These are phyloP conservation scores for Diaporthe caulivora DNA, from an alignment of 2,329 filamentous ascomycete species.

Conservation along the genomic window DNA sequence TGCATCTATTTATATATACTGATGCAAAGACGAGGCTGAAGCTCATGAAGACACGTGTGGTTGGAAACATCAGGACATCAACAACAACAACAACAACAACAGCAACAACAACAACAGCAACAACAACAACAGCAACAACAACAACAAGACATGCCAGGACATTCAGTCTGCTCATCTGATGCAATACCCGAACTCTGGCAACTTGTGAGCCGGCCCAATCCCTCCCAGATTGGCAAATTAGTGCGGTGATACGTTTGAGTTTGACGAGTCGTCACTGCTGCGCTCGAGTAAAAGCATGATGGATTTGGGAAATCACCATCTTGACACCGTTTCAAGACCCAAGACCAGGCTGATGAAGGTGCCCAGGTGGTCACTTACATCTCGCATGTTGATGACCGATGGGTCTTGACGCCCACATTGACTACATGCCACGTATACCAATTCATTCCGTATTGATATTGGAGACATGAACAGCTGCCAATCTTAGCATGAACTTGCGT, in stretches of 20 bases:
- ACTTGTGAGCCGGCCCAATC: background rate
- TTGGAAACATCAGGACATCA: background rate
- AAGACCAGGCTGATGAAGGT: background rate
- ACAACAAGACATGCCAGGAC: background rate
- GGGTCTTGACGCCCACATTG: background rate
- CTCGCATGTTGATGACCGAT: background rate
- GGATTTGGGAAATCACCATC: background rate
- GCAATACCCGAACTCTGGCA: too few relatives aligned
- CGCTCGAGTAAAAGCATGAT: background rate
- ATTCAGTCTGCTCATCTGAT: too few relatives aligned
- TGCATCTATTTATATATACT: too few relatives aligned
- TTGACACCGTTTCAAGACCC: background rate
- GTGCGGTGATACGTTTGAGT: background rate
- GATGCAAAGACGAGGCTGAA: too few relatives aligned
- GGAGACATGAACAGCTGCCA: background rate
- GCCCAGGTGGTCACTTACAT: too few relatives aligned
- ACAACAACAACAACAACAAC: background rate
- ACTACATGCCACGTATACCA: constrained; percentile 19
- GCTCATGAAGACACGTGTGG: background rate
- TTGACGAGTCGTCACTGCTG: background rate
- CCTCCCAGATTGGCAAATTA: background rate
- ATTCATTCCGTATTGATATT: background rate
- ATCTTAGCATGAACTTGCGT: background rate
- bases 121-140: too few relatives aligned
- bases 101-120: too few relatives aligned